Evolutionary conservation across 2,329 filamentous ascomycete species (phyloP), one percentile per base, ranked within the genome.

Genomic region (Arthroderma uncinatum): DNA sequence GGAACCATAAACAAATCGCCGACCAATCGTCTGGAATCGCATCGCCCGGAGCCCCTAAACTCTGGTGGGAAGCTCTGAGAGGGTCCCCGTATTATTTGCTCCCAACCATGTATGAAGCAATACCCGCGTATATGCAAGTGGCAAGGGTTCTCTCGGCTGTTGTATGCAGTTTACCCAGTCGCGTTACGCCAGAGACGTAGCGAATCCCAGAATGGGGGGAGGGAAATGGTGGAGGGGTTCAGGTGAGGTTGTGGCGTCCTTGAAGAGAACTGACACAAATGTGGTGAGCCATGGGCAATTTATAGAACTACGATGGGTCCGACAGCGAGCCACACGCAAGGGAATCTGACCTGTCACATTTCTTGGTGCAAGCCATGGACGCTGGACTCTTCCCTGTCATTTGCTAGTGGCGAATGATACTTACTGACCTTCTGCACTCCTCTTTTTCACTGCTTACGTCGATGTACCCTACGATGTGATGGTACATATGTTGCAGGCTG

Each of bases 241-340:
- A 48, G 44, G 44, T 48, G 21, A 14, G 44, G 44, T 48, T 48
- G 44, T 48, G 44, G 44, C 44, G 44, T 21, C 21, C 44, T 12
- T 30, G 44, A 25, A 48, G 44, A 30, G 23, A n/a, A 48, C 12
- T 48, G 44, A 48, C 44, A 48, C 44, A 48, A 30, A n/a, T 48
- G 44, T 48, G 44, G 44, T 48, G 44, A 48, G 44, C 44, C 44
- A 48, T 48, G 44, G 44, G 44, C 21, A 48, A 48, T 48, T 48
- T 48, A 48, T 48, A 48, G 44, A 48, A 48, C 21, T 30, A 48
- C 21, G 44, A 48, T 48, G 28, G 50, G 21, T 53, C 50, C 28
- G 30, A 36, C 34, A 53, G 50, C 47, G 50, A 53, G 34, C 50
- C 50, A 53, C 30, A 53, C 30, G 28, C 23, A 34, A 53, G 50